Percentiles rank a stretch among this genome's conserved stretches.
Evolutionary conservation across 305 asterid genomes (phyloP).

Genomic region (Solanum hybrid): DNA sequence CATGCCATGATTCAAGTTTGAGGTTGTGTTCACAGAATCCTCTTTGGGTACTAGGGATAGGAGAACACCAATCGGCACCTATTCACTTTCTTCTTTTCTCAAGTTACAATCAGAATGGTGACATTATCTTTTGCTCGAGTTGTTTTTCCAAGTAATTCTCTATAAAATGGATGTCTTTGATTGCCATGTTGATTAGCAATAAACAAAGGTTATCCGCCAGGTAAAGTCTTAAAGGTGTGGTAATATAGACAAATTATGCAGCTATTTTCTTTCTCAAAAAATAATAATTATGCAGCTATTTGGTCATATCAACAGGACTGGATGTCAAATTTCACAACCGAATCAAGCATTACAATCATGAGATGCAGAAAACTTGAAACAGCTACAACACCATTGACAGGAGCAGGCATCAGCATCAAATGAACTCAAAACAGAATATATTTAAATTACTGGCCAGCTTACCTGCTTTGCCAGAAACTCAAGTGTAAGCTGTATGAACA

Average conservation of each 20-base stretch:
- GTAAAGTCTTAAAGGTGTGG: neutral
- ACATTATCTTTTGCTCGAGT: neutral
- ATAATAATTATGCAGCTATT: neutral
- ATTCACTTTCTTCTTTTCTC: neutral
- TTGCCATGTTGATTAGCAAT: neutral
- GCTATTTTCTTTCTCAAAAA: neutral
- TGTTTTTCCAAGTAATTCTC: neutral
- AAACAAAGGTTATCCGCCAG: neutral
- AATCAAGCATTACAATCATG: constrained; percentile 1
- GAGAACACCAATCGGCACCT: neutral
- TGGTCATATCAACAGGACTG: neutral
- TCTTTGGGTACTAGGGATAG: neutral
- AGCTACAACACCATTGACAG: neutral
- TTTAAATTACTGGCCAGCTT: constrained; percentile 5
- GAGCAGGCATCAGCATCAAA: neutral
- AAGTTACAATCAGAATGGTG: neutral
- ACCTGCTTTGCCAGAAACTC: constrained; percentile 94
- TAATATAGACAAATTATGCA: neutral
- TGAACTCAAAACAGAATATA: neutral
- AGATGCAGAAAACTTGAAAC: neutral
- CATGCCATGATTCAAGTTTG: neutral
- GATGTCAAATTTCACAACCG: neutral
- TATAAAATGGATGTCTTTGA: neutral
- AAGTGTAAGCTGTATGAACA: constrained; percentile 78
- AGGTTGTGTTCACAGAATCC: neutral